Conservation (phyloP, 179 eudicot species). For the Heliamphora pulchella region DNA sequence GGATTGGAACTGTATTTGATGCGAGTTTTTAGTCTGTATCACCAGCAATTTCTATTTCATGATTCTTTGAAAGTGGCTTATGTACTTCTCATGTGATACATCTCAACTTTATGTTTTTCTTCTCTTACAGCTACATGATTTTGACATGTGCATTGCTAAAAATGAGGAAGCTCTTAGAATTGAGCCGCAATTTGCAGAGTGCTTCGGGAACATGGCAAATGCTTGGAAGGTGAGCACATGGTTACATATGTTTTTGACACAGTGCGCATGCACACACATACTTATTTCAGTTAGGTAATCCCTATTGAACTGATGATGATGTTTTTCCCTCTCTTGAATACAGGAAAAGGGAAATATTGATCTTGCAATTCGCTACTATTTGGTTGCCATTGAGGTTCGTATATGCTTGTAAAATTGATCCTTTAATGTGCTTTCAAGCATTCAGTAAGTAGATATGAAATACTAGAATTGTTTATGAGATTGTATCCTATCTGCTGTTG, state of each 20-base stretch:
- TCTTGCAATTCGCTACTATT: constrained; percentile 71
- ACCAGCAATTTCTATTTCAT: background rate
- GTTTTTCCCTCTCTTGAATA: background rate
- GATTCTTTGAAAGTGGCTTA: background rate
- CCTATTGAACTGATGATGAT: no score
- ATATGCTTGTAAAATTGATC: background rate
- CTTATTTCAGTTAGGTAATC: background rate
- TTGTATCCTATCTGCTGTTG: background rate
- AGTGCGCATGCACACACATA: background rate
- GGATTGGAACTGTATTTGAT: no score
- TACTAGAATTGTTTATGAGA: background rate
- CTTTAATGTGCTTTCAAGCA: no score
- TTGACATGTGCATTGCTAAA: constrained; percentile 69
- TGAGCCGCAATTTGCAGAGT: constrained; percentile 77
- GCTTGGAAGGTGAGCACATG: constrained; percentile 75
- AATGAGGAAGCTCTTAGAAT: constrained; percentile 88
- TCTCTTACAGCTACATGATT: constrained; percentile 92
- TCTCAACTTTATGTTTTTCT: constrained; percentile 13
- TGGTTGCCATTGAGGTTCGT: constrained; percentile 74
- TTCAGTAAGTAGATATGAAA: no score
- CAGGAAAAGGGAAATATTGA: constrained; percentile 93
- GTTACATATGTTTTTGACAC: background rate
- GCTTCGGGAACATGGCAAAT: constrained; percentile 95
- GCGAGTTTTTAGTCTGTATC: background rate
- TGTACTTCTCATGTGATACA: constrained; percentile 17